A percentile compares a stretch with the other conserved stretches of the same genome.
phyloP scores from a whole-genome alignment of 495 filamentous ascomycete genomes.

The Aspergillus diversus region DNA sequence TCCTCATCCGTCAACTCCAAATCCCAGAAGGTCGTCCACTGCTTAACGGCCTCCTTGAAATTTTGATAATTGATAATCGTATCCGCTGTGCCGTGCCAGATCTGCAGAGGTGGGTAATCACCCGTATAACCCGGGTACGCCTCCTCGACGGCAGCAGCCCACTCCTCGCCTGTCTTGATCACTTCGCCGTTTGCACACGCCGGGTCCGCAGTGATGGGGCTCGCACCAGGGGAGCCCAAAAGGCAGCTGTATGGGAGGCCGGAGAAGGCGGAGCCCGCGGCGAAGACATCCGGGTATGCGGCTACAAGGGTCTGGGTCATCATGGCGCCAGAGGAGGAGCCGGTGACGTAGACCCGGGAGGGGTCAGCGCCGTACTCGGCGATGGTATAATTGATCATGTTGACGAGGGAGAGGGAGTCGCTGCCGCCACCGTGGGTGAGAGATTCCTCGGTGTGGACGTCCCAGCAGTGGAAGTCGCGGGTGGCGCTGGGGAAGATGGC shows the following conservation, averaged over 20 bases:
- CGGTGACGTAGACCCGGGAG: conserved; percentile 53
- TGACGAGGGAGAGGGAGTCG: conserved; percentile 56
- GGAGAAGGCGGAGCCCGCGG: conserved; percentile 58
- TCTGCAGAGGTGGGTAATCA: conserved; percentile 54
- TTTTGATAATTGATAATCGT: conserved; percentile 45
- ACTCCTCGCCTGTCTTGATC: conserved; percentile 44
- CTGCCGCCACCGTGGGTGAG: conserved; percentile 56
- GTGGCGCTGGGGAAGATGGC: conserved; percentile 54
- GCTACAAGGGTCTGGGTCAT: conserved; percentile 53
- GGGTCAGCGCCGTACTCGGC: conserved; percentile 51
- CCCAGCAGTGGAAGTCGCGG: conserved; percentile 58
- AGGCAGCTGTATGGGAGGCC: conserved; percentile 65
- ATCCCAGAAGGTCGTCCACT: conserved; percentile 58
- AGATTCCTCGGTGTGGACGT: conserved; percentile 47
- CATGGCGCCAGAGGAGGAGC: conserved; percentile 49
- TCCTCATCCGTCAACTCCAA: conserved; percentile 34
- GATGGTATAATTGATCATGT: conserved; percentile 58
- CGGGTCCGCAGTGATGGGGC: conserved; percentile 45
- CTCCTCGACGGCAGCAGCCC: conserved; percentile 50
- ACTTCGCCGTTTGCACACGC: conserved; percentile 54
- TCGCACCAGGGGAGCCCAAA: conserved; percentile 12
- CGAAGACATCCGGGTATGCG: conserved; percentile 60
- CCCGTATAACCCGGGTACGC: conserved; percentile 59
- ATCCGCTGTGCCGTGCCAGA: conserved; percentile 56
- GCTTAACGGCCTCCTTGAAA: conserved; percentile 54